These are phyloP conservation scores for Gastrolobium bilobum DNA, from an alignment of 306 rosid species.

Conservation along the genomic window DNA sequence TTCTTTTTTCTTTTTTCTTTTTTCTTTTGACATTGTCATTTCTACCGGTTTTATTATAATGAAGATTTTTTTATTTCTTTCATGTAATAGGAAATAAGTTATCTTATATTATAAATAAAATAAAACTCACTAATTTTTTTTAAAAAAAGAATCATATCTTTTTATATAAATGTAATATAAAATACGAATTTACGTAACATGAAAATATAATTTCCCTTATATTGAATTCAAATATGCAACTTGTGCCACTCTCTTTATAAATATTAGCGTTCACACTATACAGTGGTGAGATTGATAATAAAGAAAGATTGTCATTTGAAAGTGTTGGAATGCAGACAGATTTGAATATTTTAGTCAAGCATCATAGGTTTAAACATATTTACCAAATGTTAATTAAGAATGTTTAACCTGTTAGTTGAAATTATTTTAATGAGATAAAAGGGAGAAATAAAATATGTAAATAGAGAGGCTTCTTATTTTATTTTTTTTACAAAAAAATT, in stretches of 20 bases:
- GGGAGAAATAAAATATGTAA: neutral
- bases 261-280: slow-evolving; percentile 20
- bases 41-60: neutral
- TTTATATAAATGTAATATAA: too few relatives aligned
- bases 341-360: neutral
- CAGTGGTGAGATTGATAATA: neutral
- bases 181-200: too few relatives aligned
- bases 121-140: too few relatives aligned
- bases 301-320: neutral
- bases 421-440: neutral
- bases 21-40: slow-evolving; percentile 36
- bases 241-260: slow-evolving; percentile 4
- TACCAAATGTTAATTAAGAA: neutral
- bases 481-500: too few relatives aligned
- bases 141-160: too few relatives aligned
- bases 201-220: too few relatives aligned
- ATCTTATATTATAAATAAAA: too few relatives aligned
- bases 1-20: neutral
- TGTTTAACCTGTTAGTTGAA: neutral
- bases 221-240: neutral
- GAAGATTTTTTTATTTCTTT: too few relatives aligned
- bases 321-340: neutral
- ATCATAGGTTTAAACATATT: neutral
- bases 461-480: neutral
- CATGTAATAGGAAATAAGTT: too few relatives aligned